A percentile compares a stretch with the other conserved stretches of the same genome.
These are phyloP conservation scores for Neonectria faginata DNA, from an alignment of 2,329 filamentous ascomycete genomes.

Conservation along the genomic window DNA sequence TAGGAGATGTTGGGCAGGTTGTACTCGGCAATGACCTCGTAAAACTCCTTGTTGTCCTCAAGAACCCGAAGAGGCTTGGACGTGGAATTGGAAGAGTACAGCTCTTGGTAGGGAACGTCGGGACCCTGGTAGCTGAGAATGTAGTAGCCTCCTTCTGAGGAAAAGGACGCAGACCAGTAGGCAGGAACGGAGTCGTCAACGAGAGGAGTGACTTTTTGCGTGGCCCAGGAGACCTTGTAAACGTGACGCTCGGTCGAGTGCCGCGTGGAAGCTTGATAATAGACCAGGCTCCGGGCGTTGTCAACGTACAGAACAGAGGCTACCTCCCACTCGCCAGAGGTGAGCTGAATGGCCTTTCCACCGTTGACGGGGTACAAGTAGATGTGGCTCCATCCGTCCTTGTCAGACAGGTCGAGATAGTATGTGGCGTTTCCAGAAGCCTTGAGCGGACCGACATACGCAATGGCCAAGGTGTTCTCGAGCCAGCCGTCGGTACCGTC, in stretches of 20 bases:
- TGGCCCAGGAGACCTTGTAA: conserved; percentile 72
- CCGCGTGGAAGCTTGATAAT: conserved; percentile 73
- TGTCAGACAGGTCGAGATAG: conserved; percentile 76
- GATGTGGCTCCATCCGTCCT: conserved; percentile 76
- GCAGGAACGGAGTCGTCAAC: conserved; percentile 70
- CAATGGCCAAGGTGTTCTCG: conserved; percentile 67
- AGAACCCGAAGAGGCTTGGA: conserved; percentile 66
- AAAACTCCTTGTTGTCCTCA: conserved; percentile 69
- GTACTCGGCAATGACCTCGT: conserved; percentile 67
- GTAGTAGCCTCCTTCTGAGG: conserved; percentile 71
- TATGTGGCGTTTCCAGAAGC: conserved; percentile 55
- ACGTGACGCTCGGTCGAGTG: conserved; percentile 76
- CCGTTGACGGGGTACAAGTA: conserved; percentile 72
- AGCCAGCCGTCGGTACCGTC: conserved; percentile 72
- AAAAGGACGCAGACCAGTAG: conserved; percentile 75
- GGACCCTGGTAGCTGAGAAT: conserved; percentile 74
- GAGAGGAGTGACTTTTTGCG: conserved; percentile 65
- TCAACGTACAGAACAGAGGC: conserved; percentile 70
- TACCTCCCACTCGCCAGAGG: conserved; percentile 75
- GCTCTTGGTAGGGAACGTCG: conserved; percentile 75
- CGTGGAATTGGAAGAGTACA: conserved; percentile 69
- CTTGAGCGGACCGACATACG: conserved; percentile 63
- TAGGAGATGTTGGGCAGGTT: conserved; percentile 73
- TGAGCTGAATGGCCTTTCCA: conserved; percentile 68
- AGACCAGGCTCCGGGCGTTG: conserved; percentile 64